Evolutionary conservation across 2,329 filamentous ascomycete species (phyloP).

Genomic region (Magnaporthiopsis incrustans): DNA sequence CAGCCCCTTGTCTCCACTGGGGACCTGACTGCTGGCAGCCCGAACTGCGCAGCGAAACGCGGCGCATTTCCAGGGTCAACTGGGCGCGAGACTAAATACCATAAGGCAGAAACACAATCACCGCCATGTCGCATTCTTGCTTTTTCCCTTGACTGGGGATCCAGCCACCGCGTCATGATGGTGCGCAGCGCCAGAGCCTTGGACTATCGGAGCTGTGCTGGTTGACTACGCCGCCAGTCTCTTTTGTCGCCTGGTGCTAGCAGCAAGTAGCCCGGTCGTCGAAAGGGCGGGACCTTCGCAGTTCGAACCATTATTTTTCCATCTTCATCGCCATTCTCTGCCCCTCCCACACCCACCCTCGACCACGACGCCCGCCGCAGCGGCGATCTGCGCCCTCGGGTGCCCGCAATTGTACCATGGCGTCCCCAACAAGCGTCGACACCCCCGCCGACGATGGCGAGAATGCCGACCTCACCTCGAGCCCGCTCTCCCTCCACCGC

Average conservation of each 20-base stretch:
- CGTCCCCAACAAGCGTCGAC: slow-evolving; percentile 4
- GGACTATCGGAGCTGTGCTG: neutral
- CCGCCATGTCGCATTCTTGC: neutral
- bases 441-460: slow-evolving; percentile 31
- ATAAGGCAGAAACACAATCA: neutral
- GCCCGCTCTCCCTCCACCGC: slow-evolving; percentile 51
- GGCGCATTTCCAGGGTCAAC: neutral
- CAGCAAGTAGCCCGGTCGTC: neutral
- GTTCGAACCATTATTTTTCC: neutral
- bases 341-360: neutral
- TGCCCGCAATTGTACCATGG: slow-evolving; percentile 8
- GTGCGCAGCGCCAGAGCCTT: neutral
- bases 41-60: no score
- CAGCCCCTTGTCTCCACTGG: neutral
- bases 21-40: no score
- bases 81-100: neutral
- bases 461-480: slow-evolving; percentile 33
- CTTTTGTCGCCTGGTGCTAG: neutral
- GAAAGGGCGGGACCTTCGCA: neutral
- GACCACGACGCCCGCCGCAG: neutral
- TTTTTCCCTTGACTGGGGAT: neutral
- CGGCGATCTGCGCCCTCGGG: neutral
- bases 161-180: neutral
- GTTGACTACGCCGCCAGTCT: neutral
- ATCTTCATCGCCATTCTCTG: neutral